Evolutionary conservation across 257 asterid genomes (phyloP).

Genomic region (Fraxinus cuspidata): DNA sequence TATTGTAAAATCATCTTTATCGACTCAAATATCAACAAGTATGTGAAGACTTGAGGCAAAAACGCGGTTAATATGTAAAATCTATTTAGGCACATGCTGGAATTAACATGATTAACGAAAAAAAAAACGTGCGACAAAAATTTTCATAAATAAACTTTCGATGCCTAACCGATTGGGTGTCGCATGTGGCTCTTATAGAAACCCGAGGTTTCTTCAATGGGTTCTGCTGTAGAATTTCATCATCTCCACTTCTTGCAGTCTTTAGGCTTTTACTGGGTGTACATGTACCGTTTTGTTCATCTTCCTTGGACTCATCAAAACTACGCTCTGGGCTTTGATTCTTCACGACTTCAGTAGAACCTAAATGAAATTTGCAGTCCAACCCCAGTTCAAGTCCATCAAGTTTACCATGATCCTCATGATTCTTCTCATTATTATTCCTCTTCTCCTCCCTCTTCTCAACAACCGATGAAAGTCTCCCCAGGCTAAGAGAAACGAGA

Average conservation of each 20-base stretch:
- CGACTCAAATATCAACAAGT: not conserved
- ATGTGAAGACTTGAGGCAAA: not conserved
- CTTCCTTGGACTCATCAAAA: constrained; percentile 35
- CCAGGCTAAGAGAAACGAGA: constrained; percentile 45
- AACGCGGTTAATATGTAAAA: too few species aligned
- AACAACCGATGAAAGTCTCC: constrained; percentile 34
- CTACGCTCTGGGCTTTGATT: constrained; percentile 20
- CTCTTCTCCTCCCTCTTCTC: constrained; percentile 14
- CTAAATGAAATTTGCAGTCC: constrained; percentile 22
- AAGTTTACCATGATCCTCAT: constrained; percentile 7
- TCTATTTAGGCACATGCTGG: not conserved
- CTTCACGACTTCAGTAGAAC: constrained; percentile 2
- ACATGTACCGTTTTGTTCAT: not conserved
- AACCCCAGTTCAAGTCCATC: constrained; percentile 47
- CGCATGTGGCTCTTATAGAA: constrained; percentile 51
- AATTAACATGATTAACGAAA: not conserved
- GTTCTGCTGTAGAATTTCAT: constrained; percentile 33
- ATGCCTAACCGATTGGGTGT: constrained; percentile 51
- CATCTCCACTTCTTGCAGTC: constrained; percentile 32
- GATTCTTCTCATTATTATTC: not conserved
- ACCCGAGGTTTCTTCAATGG: constrained; percentile 58
- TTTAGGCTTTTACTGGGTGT: constrained; percentile 25
- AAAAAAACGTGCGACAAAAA: not conserved
- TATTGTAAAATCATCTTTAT: not conserved
- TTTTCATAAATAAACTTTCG: not conserved